Evolutionary conservation across 169 alveolate genomes (phyloP), one percentile per base, ranked within the genome.

Genomic region (Besnoitia besnoiti): DNA sequence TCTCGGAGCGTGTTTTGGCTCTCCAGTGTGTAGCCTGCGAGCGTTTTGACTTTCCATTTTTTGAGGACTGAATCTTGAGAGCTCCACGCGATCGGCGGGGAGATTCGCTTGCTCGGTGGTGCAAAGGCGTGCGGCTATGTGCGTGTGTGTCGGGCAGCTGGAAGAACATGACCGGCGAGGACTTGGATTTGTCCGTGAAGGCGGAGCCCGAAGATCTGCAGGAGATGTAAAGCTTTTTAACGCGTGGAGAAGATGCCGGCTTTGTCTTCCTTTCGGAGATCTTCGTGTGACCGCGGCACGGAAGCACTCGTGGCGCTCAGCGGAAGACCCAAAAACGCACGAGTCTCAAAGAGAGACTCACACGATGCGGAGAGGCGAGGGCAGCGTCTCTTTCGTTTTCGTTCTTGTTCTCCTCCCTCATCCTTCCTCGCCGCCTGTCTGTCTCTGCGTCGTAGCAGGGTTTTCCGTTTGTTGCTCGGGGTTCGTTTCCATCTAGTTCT

Each of bases 111-210:
- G 39, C 21, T 14, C 35, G 73, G 33, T 10, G n/a, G 42, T 8
- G 76, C 50, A 14, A 19, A 75, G n/a, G 27, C 33, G 46, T 39
- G 30, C 35, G 7, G 10, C 16, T 75, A 0, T 21, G n/a, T 49
- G 44, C 55, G 35, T 5, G 76, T 7, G 82, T 12, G 35, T 24
- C 46, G 4, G n/a, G 40, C 90, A 92, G 94, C 40, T 92, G 94
- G 92, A 67, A 85, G n/a, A 75, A 85, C 62, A 85, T 85, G 88
- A 92, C 76, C 61, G 92, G 92, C 16, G 82, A 92, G 50, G 89
- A 49, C 37, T 51, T 92, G n/a, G 91, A 85, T 39, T 44, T 92
- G 51, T 55, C 89, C 37, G 88, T 92, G 87, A 85, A 46, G 27
- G 75, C 92, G 73, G 92, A 84, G 76, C 90, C 76, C 14, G 90